phyloP scores from a whole-genome alignment of 768 basidiomycete species.

The Tulasnella sp. region DNA sequence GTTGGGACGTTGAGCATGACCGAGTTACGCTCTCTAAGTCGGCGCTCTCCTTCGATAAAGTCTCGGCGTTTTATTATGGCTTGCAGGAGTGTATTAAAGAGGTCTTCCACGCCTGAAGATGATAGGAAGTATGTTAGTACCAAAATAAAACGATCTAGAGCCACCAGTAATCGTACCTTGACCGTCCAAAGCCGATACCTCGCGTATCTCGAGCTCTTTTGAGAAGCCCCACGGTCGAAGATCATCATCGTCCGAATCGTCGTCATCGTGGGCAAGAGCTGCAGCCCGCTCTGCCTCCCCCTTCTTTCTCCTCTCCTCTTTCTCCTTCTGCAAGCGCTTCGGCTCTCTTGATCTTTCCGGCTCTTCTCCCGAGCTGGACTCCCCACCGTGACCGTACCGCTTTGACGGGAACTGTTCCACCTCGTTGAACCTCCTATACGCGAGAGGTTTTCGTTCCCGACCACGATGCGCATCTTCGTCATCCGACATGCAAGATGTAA shows the following conservation, averaged over 20 bases:
- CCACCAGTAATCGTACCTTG: slow-evolving; percentile 37
- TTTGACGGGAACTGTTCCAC: background rate
- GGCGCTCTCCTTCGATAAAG: slow-evolving; percentile 69
- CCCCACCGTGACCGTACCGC: background rate
- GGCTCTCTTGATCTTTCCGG: background rate
- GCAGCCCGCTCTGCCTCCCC: slow-evolving; percentile 43
- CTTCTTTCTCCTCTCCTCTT: slow-evolving; percentile 39
- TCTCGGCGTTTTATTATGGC: slow-evolving; percentile 72
- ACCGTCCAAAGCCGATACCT: slow-evolving; percentile 87
- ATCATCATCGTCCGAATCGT: slow-evolving; percentile 21
- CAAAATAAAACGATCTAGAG: background rate
- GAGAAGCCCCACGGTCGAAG: slow-evolving; percentile 50
- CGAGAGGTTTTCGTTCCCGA: background rate
- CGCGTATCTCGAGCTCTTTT: slow-evolving; percentile 76
- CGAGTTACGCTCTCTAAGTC: slow-evolving; percentile 69
- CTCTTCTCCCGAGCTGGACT: slow-evolving; percentile 5
- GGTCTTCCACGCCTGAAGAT: slow-evolving; percentile 55
- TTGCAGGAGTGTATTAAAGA: slow-evolving; percentile 70
- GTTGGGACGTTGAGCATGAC: slow-evolving; percentile 41
- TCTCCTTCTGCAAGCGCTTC: background rate
- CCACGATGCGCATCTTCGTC: slow-evolving; percentile 5
- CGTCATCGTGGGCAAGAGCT: slow-evolving; percentile 42
- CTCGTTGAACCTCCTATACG: slow-evolving; percentile 3
- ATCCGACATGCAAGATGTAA: slow-evolving; percentile 1
- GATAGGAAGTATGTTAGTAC: slow-evolving; percentile 15